Percentiles rank a stretch among this genome's conserved stretches.
phyloP scores from a whole-genome alignment of 2,329 filamentous ascomycete species.

The Xylaria sp. region DNA sequence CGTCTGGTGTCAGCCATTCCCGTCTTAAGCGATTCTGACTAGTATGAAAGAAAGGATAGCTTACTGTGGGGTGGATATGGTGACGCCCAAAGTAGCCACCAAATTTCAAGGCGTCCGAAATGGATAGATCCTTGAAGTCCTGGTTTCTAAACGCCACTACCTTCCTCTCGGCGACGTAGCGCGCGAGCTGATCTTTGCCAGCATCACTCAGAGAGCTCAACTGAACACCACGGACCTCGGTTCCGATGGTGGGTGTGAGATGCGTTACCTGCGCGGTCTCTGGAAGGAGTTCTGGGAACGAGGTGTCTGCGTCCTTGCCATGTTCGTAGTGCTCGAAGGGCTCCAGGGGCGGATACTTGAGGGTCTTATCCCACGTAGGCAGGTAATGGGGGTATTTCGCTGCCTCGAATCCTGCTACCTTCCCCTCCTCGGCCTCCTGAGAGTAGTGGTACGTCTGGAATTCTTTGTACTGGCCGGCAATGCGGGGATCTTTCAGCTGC shows the following conservation, averaged over 20 bases:
- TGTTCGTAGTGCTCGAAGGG: constrained; percentile 80
- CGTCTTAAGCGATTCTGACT: neutral
- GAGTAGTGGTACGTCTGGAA: constrained; percentile 42
- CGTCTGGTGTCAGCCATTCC: constrained; percentile 4
- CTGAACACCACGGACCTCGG: constrained; percentile 77
- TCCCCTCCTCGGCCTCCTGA: constrained; percentile 49
- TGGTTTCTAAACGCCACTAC: constrained; percentile 83
- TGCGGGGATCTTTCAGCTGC: constrained; percentile 35
- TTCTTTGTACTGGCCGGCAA: constrained; percentile 48
- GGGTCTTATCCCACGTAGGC: constrained; percentile 74
- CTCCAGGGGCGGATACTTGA: constrained; percentile 72
- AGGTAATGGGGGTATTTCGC: constrained; percentile 75
- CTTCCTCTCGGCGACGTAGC: constrained; percentile 79
- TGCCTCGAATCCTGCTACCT: constrained; percentile 43
- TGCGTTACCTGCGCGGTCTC: constrained; percentile 64
- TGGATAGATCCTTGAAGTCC: constrained; percentile 76
- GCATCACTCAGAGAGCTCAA: constrained; percentile 73
- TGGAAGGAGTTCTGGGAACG: constrained; percentile 75
- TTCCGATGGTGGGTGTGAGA: constrained; percentile 78
- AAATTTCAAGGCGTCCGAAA: constrained; percentile 74
- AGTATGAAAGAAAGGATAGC: no score
- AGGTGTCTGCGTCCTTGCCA: constrained; percentile 77
- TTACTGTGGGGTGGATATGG: constrained; percentile 78
- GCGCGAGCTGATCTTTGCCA: constrained; percentile 81
- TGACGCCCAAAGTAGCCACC: constrained; percentile 82